Evolutionary conservation across 495 filamentous ascomycete genomes (phyloP).

Genomic region (Staphylotrichum tortipilum): DNA sequence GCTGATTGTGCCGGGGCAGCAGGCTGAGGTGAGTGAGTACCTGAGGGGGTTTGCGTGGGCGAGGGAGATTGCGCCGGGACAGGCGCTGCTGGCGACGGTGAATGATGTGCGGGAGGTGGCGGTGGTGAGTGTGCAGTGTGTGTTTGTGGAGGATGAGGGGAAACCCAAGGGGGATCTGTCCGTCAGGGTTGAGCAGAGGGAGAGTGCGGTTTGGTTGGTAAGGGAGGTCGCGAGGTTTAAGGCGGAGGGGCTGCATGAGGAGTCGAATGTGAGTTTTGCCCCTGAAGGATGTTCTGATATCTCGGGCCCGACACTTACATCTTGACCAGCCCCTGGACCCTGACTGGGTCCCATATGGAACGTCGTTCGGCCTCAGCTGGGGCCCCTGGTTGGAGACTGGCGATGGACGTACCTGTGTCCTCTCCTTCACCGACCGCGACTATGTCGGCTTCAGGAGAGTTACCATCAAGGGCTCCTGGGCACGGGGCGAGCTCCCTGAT

Average conservation of each 20-base stretch:
- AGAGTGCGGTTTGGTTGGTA: constrained; percentile 32
- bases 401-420: constrained; percentile 22
- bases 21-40: constrained; percentile 29
- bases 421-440: constrained; percentile 34
- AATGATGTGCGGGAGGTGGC: constrained; percentile 36
- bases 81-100: constrained; percentile 34
- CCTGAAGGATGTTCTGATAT: background rate
- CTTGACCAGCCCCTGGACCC: constrained; percentile 24
- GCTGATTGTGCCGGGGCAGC: constrained; percentile 34
- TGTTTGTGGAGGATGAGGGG: constrained; percentile 4
- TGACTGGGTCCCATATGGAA: constrained; percentile 32
- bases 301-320: background rate
- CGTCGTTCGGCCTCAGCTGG: constrained; percentile 38
- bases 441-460: constrained; percentile 40
- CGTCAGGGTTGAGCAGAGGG: constrained; percentile 4
- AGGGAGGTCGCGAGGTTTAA: constrained; percentile 35
- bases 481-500: constrained; percentile 13
- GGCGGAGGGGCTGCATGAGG: constrained; percentile 35
- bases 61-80: constrained; percentile 27
- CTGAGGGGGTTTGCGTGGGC: constrained; percentile 40
- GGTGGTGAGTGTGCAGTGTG: constrained; percentile 34
- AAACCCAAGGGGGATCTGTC: constrained; percentile 3
- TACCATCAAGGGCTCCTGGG: constrained; percentile 21
- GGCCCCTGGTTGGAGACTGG: constrained; percentile 33
- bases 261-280: constrained; percentile 20